Evolutionary conservation across 1,139 yeast genomes (phyloP).

Genomic region (Taphrina deformans): DNA sequence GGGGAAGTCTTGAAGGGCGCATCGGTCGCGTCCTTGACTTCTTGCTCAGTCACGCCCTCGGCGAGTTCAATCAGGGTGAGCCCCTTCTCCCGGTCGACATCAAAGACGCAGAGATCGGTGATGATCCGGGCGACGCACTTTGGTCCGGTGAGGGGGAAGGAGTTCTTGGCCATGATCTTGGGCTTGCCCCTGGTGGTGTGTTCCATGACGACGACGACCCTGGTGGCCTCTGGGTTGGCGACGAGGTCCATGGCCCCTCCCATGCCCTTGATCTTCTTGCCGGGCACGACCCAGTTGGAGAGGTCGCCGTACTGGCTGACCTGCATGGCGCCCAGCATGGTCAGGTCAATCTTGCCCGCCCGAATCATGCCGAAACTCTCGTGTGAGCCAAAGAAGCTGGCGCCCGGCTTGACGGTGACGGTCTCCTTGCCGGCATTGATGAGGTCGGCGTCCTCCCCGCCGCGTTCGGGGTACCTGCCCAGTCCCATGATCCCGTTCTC

Average conservation of each 20-base stretch:
- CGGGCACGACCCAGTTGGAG: conserved; percentile 57
- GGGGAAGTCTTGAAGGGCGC: conserved; percentile 50
- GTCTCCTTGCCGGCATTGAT: conserved; percentile 59
- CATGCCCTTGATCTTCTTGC: conserved; percentile 55
- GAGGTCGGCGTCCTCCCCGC: conserved; percentile 53
- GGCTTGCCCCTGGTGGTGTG: conserved; percentile 55
- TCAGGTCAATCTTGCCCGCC: conserved; percentile 52
- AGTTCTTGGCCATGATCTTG: conserved; percentile 51
- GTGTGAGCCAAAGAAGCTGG: conserved; percentile 54
- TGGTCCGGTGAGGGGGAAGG: conserved; percentile 54
- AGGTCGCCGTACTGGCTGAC: conserved; percentile 54
- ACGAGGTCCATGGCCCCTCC: conserved; percentile 62
- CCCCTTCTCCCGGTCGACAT: conserved; percentile 48
- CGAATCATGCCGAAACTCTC: conserved; percentile 56
- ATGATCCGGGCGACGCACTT: conserved; percentile 52
- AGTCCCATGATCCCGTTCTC: conserved; percentile 56
- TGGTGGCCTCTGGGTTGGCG: conserved; percentile 52
- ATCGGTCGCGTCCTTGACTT: conserved; percentile 49
- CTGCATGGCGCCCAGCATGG: conserved; percentile 55
- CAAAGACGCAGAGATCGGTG: conserved; percentile 56
- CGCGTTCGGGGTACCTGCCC: conserved; percentile 53
- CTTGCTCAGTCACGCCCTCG: conserved; percentile 49
- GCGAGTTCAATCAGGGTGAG: conserved; percentile 51
- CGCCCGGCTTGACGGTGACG: conserved; percentile 52
- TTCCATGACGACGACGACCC: conserved; percentile 55